Conservation (phyloP, 495 filamentous ascomycete species). For the Hypoxylon subgilvum region DNA sequence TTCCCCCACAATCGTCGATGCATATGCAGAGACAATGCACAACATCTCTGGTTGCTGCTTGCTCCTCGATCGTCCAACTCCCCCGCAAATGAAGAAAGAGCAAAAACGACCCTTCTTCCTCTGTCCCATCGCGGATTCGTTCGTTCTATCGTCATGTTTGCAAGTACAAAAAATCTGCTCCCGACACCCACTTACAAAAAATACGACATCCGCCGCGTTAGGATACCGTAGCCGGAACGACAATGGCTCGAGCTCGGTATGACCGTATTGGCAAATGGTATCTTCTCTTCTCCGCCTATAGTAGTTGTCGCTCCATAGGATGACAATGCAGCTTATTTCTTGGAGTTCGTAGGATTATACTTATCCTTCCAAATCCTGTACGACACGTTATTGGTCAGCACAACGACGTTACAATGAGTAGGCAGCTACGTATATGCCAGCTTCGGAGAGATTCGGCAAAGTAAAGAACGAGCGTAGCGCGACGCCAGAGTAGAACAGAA, state of each 20-base stretch:
- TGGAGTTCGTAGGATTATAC: constrained; percentile 70
- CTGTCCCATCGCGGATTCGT: constrained; percentile 7
- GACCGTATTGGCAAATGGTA: constrained; percentile 20
- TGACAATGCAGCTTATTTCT: constrained; percentile 39
- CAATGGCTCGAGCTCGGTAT: constrained; percentile 1
- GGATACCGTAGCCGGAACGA: constrained; percentile 11
- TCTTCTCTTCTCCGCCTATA: constrained; percentile 8
- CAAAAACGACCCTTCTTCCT: neutral
- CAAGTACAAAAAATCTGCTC: constrained; percentile 9
- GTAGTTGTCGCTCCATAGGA: neutral
- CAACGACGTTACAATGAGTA: constrained; percentile 22
- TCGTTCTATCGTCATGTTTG: constrained; percentile 22
- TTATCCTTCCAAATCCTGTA: constrained; percentile 96
- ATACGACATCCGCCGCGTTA: constrained; percentile 3
- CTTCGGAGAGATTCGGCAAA: constrained; percentile 30
- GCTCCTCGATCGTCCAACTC: neutral
- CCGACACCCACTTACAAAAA: constrained; percentile 4
- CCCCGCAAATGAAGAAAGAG: constrained; percentile 33
- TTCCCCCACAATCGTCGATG: constrained; percentile 40
- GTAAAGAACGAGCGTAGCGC: constrained; percentile 13
- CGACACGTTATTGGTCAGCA: constrained; percentile 33
- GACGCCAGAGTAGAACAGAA: constrained; percentile 21
- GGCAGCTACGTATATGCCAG: constrained; percentile 16
- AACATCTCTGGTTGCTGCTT: constrained; percentile 21
- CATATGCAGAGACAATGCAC: constrained; percentile 37